These are phyloP conservation scores for Abrus pulchellus DNA, from an alignment of 306 rosid species.

Conservation along the genomic window DNA sequence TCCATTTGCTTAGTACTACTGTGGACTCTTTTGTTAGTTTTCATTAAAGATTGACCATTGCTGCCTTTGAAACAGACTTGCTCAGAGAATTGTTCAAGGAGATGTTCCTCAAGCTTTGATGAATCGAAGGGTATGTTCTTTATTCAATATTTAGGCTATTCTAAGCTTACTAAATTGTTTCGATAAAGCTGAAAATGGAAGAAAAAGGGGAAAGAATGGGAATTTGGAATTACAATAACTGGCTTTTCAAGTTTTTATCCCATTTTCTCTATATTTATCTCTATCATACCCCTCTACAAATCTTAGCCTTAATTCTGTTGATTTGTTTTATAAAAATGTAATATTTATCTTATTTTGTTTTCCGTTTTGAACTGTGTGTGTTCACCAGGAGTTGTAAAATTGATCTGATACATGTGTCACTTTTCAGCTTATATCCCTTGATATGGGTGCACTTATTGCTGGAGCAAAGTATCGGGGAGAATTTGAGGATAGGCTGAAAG, in stretches of 20 bases:
- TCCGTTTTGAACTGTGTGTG: constrained; percentile 5
- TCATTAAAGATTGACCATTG: constrained; percentile 21
- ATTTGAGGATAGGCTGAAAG: constrained; percentile 98
- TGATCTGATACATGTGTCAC: constrained; percentile 31
- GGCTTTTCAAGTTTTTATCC: constrained; percentile 9
- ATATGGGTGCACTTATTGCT: constrained; percentile 98
- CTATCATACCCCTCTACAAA: constrained; percentile 11
- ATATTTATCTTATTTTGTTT: constrained; percentile 24
- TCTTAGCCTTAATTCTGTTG: constrained; percentile 19
- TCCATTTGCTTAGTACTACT: neutral
- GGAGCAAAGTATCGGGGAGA: constrained; percentile 99
- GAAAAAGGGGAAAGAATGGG: constrained; percentile 34
- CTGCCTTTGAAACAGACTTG: constrained; percentile 73
- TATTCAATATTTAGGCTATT: constrained; percentile 34
- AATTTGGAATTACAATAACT: constrained; percentile 21
- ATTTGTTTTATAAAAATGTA: neutral
- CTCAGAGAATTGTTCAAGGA: constrained; percentile 97
- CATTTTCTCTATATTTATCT: neutral
- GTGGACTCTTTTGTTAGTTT: constrained; percentile 21
- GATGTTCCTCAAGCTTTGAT: constrained; percentile 98
- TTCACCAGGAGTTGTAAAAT: constrained; percentile 37
- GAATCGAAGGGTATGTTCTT: constrained; percentile 85
- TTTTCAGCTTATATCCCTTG: constrained; percentile 95
- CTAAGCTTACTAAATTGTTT: neutral
- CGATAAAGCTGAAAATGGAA: constrained; percentile 26